Base-by-base conservation (phyloP, 768 basidiomycete genomes). In the Krasilnikovozyma curviuscula region DNA sequence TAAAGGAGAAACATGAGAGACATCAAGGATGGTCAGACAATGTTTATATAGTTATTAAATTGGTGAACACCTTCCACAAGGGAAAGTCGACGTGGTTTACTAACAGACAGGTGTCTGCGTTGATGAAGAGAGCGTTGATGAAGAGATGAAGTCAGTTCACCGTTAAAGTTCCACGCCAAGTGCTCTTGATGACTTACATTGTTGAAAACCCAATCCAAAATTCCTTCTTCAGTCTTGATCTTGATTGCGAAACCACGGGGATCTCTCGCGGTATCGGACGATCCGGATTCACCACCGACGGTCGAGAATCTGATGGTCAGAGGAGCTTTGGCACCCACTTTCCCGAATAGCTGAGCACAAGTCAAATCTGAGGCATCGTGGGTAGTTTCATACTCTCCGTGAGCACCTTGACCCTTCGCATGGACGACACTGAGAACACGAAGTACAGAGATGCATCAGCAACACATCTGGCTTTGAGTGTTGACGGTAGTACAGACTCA, bases 351-450 rank as follows among this genome's bases (percentile, higher is more conserved):
- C 18, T 19, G 19, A 44, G 68, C 67, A 41, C 56, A 55, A 43
- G 61, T 65, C 35, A 69, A 55, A 53, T 69, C 66, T 13, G 59
- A 52, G 42, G 67, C 54, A 38, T 63, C 66, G 30, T 68, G 60
- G 16, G 67, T 67, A 33, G 63, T 61, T 49, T 65, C 67, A 54
- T 64, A 69, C 33, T 56, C 40, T 46, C 68, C 68, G 54, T 69
- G 67, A 10, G 65, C 62, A 18, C 77, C 66, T 46, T 80, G 81
- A 48, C 82, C 89, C 64, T 86, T 91, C 54, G 85, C 84, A 60
- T 88, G 86, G 44, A 88, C 64, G 75, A 80, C 32, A 7, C 28
- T 21, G 39, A 27, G 21, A 8, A 30, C 28, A 21, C 19, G 25
- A 43, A 21, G 19, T 3, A 14, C 9, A 29, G 25, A 55, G 62